phyloP scores from a whole-genome alignment of 2,329 filamentous ascomycete genomes.

The Plenodomus biglobosus region DNA sequence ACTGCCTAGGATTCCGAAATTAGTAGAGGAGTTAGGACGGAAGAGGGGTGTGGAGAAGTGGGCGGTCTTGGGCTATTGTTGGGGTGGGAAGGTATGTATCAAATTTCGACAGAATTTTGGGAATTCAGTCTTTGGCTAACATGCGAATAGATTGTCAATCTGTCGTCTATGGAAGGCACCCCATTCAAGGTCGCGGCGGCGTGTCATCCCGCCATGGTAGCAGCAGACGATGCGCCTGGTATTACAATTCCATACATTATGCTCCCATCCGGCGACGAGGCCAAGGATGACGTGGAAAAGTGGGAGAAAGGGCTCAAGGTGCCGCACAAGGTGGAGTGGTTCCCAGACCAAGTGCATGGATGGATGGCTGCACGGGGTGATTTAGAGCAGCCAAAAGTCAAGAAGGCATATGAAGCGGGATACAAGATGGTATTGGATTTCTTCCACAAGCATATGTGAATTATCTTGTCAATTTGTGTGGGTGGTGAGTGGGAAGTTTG shows the following conservation, averaged over 20 bases:
- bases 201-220: slow-evolving; percentile 63
- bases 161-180: slow-evolving; percentile 54
- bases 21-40: slow-evolving; percentile 57
- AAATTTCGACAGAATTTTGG: not conserved
- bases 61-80: slow-evolving; percentile 64
- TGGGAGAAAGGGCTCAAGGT: slow-evolving; percentile 54
- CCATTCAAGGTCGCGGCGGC: slow-evolving; percentile 60
- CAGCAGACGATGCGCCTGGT: slow-evolving; percentile 57
- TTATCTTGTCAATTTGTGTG: slow-evolving; percentile 2
- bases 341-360: slow-evolving; percentile 51
- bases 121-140: not conserved
- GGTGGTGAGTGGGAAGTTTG: too few species aligned
- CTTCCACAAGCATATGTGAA: slow-evolving; percentile 57
- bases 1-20: slow-evolving; percentile 56
- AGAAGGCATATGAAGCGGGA: slow-evolving; percentile 53
- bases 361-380: slow-evolving; percentile 51
- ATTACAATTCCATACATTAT: slow-evolving; percentile 60
- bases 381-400: slow-evolving; percentile 51
- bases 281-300: slow-evolving; percentile 53
- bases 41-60: slow-evolving; percentile 55
- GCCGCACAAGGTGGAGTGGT: slow-evolving; percentile 53
- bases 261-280: slow-evolving; percentile 61
- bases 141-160: slow-evolving; percentile 56
- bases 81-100: slow-evolving; percentile 51
- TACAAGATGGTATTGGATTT: slow-evolving; percentile 54